Conservation (phyloP, 2,329 filamentous ascomycete species). For the Colletotrichum sidae region DNA sequence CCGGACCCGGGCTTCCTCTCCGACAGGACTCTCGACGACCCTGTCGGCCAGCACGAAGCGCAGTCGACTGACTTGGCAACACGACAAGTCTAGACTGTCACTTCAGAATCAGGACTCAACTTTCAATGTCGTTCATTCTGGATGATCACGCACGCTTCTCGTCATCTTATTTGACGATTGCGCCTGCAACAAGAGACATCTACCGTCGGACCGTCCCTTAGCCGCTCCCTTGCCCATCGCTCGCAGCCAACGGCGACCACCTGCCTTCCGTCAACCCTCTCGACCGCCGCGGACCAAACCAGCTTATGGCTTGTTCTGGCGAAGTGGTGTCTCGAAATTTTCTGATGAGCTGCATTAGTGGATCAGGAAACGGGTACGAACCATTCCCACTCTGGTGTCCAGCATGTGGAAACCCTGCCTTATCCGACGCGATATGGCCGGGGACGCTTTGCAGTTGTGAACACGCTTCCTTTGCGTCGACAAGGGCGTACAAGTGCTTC, state of each 20-base stretch:
- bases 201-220: too few relatives aligned
- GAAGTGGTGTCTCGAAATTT: slow-evolving; percentile 33
- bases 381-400: slow-evolving; percentile 32
- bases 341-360: slow-evolving; percentile 37
- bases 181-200: neutral
- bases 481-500: slow-evolving; percentile 1
- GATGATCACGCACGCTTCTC: neutral
- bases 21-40: slow-evolving; percentile 12
- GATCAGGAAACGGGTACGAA: slow-evolving; percentile 35
- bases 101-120: slow-evolving; percentile 22
- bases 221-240: too few relatives aligned
- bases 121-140: slow-evolving; percentile 1
- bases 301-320: slow-evolving; percentile 30
- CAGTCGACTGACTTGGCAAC: slow-evolving; percentile 28
- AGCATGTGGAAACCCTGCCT: slow-evolving; percentile 34
- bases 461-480: slow-evolving; percentile 20
- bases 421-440: slow-evolving; percentile 34
- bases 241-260: slow-evolving; percentile 11
- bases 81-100: slow-evolving; percentile 15
- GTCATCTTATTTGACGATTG: neutral
- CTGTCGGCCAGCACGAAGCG: slow-evolving; percentile 24
- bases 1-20: slow-evolving; percentile 4
- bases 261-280: neutral
- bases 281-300: slow-evolving; percentile 12
- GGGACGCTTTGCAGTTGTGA: slow-evolving; percentile 23